Percentiles rank a stretch among this genome's conserved stretches.
phyloP scores from a whole-genome alignment of 257 asterid species.

The Solanum lignicaule region DNA sequence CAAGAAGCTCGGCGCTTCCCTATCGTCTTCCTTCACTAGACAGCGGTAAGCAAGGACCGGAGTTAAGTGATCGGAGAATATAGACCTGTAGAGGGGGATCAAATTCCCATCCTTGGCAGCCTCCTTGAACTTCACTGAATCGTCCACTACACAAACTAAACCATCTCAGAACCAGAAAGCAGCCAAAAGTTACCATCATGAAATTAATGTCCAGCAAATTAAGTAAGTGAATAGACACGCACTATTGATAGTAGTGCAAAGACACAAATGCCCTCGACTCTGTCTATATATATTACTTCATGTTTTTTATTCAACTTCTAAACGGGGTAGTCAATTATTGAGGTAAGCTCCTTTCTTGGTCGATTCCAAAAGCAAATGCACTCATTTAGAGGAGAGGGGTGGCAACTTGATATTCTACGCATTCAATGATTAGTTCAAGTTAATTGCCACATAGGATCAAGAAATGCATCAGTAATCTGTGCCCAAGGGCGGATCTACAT shows the following conservation, averaged over 20 bases:
- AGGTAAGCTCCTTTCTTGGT: background rate
- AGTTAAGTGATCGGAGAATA: slow-evolving; percentile 86
- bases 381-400: too few relatives aligned
- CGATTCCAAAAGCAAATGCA: background rate
- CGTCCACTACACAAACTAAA: slow-evolving; percentile 38
- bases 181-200: background rate
- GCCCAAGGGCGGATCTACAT: background rate
- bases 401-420: background rate
- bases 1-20: slow-evolving; percentile 97
- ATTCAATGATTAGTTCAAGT: background rate
- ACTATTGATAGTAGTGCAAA: background rate
- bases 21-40: slow-evolving; percentile 83
- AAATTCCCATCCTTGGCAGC: slow-evolving; percentile 80
- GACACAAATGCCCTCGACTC: background rate
- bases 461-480: background rate
- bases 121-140: slow-evolving; percentile 72
- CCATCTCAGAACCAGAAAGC: background rate
- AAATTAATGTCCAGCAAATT: background rate
- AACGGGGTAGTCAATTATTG: background rate
- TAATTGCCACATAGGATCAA: background rate
- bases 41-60: slow-evolving; percentile 96
- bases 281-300: background rate
- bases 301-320: background rate
- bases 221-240: background rate
- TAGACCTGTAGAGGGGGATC: slow-evolving; percentile 68